Base-by-base conservation (phyloP, 345 rosid species). In the Eucalyptus brandiana region DNA sequence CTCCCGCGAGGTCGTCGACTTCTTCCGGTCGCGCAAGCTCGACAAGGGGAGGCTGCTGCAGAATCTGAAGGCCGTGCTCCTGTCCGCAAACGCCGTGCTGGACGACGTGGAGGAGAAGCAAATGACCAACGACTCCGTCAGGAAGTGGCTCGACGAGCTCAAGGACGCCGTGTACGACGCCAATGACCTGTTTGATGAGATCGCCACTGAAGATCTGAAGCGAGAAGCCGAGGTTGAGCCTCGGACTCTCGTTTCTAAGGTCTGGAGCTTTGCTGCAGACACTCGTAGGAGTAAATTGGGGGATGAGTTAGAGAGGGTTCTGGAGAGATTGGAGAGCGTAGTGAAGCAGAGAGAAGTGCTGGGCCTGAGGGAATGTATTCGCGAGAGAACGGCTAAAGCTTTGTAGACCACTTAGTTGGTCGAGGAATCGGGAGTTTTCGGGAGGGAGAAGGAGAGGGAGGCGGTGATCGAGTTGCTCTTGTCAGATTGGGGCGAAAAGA, bases 161-260 rank as follows among this genome's bases (percentile, higher is more conserved):
- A 47, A n/a, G 90, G 90, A 91, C n/a, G 51, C 87, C 49, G 76
- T 86, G 5, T 92, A 90, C 28, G 90, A 92, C 5, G 69, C 88
- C 1, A 90, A 91, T 6, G 91, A 92, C 87, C 32, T 92, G 9
- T 51, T 92, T 40, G 91, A 92, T 12, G 91, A 92, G 89, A 88
- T 92, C n/a, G 85, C 88, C 4, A 60, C 88, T 3, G 83, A 87
- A 17, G 89, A 88, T 30, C 6, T 86, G 56, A 9, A 40, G 21
- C 30, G 60, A 3, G 69, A 69, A 28, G 67, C 56, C 16, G 9
- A 48, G 56, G 50, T 26, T 48, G 28, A 72, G 81, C 37, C 44
- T 72, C 26, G 44, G 26, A 13, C 80, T 18, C 14, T 34, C 13
- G 14, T 2, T 34, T 69, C 4, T 69, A 69, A 69, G 80, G 90